Conservation (phyloP, 768 basidiomycete genomes). For the Neoboletus subvelutipes region DNA sequence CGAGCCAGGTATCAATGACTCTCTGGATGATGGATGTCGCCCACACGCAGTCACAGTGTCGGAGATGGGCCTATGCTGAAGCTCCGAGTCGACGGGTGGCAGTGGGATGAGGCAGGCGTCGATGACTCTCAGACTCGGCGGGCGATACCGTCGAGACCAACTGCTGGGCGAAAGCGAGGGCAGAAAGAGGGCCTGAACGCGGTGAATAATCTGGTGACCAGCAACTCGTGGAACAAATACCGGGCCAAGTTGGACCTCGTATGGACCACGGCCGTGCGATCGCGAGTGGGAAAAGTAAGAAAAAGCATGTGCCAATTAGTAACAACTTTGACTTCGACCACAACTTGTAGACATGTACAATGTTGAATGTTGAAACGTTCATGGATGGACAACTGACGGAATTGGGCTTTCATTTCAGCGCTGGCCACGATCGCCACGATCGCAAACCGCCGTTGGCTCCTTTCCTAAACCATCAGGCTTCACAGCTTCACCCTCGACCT, state of each 20-base stretch:
- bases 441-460: conserved; percentile 1
- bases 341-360: too few species aligned
- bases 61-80: background rate
- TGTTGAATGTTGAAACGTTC: too few species aligned
- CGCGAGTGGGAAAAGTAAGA: background rate
- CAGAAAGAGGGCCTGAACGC: background rate
- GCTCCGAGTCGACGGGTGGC: background rate
- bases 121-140: background rate
- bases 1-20: background rate
- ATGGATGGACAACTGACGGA: background rate
- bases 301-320: background rate
- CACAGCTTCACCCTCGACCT: background rate
- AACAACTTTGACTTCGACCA: background rate
- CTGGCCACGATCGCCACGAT: background rate
- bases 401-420: too few species aligned
- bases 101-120: background rate
- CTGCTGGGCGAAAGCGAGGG: too few species aligned
- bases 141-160: background rate
- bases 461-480: conserved; percentile 3
- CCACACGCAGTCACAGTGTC: background rate
- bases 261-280: background rate
- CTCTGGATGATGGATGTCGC: background rate
- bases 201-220: background rate
- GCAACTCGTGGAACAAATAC: background rate
- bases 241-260: background rate